These are phyloP conservation scores for Collybia mongolica DNA, from an alignment of 768 basidiomycete genomes.

Conservation along the genomic window DNA sequence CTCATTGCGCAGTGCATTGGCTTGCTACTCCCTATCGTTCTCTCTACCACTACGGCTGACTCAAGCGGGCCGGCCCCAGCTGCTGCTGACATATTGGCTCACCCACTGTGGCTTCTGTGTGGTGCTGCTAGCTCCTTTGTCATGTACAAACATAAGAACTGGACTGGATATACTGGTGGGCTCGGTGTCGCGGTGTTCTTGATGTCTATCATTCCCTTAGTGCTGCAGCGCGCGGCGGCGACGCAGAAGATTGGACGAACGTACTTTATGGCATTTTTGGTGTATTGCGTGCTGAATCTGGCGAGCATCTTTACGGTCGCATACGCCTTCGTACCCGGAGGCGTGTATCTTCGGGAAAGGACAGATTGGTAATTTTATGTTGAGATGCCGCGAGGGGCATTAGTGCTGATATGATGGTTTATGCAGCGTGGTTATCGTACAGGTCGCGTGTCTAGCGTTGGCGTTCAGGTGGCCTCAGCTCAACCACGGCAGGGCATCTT, in stretches of 20 bases:
- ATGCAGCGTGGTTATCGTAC: conserved; percentile 51
- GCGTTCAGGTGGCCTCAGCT: conserved; percentile 41
- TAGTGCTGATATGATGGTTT: neutral
- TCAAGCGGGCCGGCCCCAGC: neutral
- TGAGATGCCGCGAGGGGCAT: neutral
- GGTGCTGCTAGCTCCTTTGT: conserved; percentile 52
- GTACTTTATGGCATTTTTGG: conserved; percentile 54
- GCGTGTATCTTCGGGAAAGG: conserved; percentile 69
- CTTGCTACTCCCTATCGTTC: conserved; percentile 36
- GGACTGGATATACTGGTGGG: conserved; percentile 72
- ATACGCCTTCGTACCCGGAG: conserved; percentile 88
- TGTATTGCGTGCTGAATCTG: conserved; percentile 63
- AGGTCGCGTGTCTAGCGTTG: conserved; percentile 48
- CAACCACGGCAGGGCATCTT: neutral
- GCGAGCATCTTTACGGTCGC: conserved; percentile 82
- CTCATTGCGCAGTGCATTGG: conserved; percentile 63
- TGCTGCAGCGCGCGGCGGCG: conserved; percentile 44
- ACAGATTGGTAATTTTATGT: conserved; percentile 60
- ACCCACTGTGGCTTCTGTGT: conserved; percentile 53
- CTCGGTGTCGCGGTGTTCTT: conserved; percentile 60
- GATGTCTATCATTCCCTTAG: conserved; percentile 58
- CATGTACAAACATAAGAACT: conserved; percentile 61
- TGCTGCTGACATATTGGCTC: conserved; percentile 30
- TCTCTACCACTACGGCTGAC: conserved; percentile 11
- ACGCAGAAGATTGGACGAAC: conserved; percentile 44